These are phyloP conservation scores for Elongisporangium senticosum DNA, from an alignment of 352 stramenopile genomes.

Conservation along the genomic window DNA sequence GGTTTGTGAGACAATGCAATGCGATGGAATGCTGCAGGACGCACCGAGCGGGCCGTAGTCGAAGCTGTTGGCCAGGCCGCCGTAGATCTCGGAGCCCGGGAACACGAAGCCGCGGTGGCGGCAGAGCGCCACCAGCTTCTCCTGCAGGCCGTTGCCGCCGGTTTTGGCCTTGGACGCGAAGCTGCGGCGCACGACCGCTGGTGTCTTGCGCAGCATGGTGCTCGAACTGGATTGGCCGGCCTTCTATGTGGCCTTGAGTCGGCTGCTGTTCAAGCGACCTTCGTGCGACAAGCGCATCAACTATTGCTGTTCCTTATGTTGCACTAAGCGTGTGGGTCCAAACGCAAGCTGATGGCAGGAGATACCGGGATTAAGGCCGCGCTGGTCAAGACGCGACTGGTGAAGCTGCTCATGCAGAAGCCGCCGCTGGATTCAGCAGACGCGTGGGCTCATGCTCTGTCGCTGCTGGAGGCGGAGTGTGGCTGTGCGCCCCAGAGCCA, in stretches of 20 bases:
- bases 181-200: slow-evolving; percentile 12
- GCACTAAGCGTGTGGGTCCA: background rate
- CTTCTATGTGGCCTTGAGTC: slow-evolving; percentile 5
- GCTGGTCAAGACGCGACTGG: slow-evolving; percentile 8
- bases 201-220: slow-evolving; percentile 11
- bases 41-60: slow-evolving; percentile 93
- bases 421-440: slow-evolving; percentile 17
- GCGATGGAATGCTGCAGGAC: slow-evolving; percentile 1
- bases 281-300: slow-evolving; percentile 7
- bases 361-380: background rate
- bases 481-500: background rate
- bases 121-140: slow-evolving; percentile 78
- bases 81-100: slow-evolving; percentile 95
- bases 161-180: slow-evolving; percentile 29
- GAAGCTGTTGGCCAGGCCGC: slow-evolving; percentile 95
- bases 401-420: slow-evolving; percentile 20
- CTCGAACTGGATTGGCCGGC: background rate
- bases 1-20: background rate
- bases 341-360: background rate
- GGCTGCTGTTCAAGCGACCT: slow-evolving; percentile 8
- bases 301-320: background rate
- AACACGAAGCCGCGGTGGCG: slow-evolving; percentile 93
- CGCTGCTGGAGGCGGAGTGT: slow-evolving; percentile 4
- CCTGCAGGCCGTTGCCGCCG: slow-evolving; percentile 33
- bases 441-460: slow-evolving; percentile 16